Percentiles rank a stretch among this genome's conserved stretches.
phyloP scores from a whole-genome alignment of 768 basidiomycete species.

The Leccinum olivaceopallidum region DNA sequence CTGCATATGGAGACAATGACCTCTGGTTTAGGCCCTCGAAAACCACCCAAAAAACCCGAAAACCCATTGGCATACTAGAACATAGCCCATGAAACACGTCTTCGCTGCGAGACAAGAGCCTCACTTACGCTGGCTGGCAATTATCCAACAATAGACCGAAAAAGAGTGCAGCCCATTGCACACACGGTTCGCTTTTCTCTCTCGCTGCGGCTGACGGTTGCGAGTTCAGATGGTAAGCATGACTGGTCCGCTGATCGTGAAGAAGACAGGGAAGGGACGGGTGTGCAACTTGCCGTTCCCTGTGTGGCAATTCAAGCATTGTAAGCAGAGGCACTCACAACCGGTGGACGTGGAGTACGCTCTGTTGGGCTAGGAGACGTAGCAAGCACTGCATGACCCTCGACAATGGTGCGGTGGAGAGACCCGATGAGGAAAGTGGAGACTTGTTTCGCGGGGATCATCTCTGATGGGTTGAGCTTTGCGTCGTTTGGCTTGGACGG shows the following conservation, averaged over 20 bases:
- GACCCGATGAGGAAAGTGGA: conserved; percentile 10
- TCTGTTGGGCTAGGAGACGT: conserved; percentile 7
- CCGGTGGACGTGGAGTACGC: conserved; percentile 16
- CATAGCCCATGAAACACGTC: neutral
- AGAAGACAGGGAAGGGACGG: conserved; percentile 13
- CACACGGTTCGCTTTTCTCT: conserved; percentile 5
- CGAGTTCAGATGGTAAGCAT: conserved; percentile 25
- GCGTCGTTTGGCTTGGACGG: neutral
- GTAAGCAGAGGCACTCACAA: conserved; percentile 29
- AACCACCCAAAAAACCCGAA: conserved; percentile 26
- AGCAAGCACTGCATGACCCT: conserved; percentile 3
- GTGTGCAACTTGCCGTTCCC: conserved; percentile 12
- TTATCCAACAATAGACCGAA: conserved; percentile 20
- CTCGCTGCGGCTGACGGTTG: conserved; percentile 24
- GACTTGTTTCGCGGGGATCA: conserved; percentile 10
- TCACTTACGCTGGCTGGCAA: conserved; percentile 29
- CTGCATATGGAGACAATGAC: conserved; percentile 9
- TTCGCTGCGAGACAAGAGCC: neutral
- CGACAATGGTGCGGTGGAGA: conserved; percentile 4
- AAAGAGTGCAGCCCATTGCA: conserved; percentile 13
- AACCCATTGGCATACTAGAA: conserved; percentile 27
- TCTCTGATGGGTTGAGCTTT: neutral
- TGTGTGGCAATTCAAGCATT: conserved; percentile 12
- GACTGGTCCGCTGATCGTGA: conserved; percentile 10
- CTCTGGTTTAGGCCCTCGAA: conserved; percentile 23